These are phyloP conservation scores for Fraxinus albicans DNA, from an alignment of 305 asterid genomes.

Conservation along the genomic window DNA sequence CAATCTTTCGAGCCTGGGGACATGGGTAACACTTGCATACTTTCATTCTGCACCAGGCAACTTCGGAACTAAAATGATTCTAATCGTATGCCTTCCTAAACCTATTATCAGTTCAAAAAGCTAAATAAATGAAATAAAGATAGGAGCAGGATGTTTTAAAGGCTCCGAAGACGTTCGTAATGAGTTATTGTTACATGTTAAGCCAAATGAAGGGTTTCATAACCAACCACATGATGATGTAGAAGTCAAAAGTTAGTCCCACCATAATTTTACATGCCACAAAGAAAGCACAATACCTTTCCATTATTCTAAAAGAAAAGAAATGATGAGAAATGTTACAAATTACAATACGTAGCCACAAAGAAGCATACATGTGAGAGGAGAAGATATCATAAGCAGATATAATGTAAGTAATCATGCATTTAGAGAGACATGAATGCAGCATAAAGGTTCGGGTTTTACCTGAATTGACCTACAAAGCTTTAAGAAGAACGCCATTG, in stretches of 20 bases:
- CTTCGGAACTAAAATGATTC: background rate
- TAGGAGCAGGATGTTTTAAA: background rate
- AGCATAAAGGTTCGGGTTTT: background rate
- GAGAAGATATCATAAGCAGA: background rate
- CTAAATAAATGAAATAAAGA: background rate
- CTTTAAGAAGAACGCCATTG: background rate
- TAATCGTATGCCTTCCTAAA: background rate
- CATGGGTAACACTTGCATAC: background rate
- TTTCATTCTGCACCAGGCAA: background rate
- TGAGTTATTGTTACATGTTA: background rate
- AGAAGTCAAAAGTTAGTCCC: background rate
- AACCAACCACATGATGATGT: background rate
- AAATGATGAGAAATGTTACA: background rate
- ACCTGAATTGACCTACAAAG: constrained; percentile 3
- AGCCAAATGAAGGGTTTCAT: background rate
- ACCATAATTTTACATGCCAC: background rate
- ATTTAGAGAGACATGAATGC: background rate
- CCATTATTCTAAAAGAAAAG: background rate
- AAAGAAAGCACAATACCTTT: background rate
- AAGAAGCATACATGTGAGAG: background rate
- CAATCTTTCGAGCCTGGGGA: background rate
- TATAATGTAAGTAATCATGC: background rate
- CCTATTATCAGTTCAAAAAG: background rate
- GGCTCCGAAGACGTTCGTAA: background rate
- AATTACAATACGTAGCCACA: background rate